Conservation (phyloP, 176 grass and related monocot species). For the Oryza meyeriana region DNA sequence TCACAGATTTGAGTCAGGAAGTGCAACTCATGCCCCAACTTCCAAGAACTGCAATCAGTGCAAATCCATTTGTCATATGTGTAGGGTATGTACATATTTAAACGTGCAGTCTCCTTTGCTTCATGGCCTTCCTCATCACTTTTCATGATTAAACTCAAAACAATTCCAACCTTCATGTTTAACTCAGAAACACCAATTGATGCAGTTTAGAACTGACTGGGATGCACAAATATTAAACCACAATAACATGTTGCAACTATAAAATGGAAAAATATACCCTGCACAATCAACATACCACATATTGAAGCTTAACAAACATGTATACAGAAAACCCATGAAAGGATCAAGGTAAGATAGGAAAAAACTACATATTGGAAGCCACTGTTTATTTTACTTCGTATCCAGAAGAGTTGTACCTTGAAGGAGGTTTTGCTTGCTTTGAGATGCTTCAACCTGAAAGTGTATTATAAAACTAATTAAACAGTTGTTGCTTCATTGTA, state of each 20-base stretch:
- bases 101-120: not conserved
- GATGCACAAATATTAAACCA: not conserved
- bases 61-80: not conserved
- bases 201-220: not conserved
- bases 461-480: conserved; percentile 10
- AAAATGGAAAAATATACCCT: not conserved
- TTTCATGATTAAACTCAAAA: not conserved
- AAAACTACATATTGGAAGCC: not conserved
- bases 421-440: conserved; percentile 24
- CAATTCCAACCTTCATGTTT: not conserved
- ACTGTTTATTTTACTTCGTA: conserved; percentile 20
- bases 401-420: conserved; percentile 41
- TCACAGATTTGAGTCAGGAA: not conserved
- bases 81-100: too few species aligned
- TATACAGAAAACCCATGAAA: conserved; percentile 14
- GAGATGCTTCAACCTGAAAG: conserved; percentile 37
- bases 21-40: not conserved
- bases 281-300: not conserved
- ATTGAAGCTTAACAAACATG: not conserved
- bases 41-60: not conserved
- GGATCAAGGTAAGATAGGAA: not conserved
- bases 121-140: not conserved
- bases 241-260: not conserved
- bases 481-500: conserved; percentile 6
- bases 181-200: not conserved